Conservation (phyloP, 192 early-diverging fungal species). For the Cetraspora pellucida region DNA sequence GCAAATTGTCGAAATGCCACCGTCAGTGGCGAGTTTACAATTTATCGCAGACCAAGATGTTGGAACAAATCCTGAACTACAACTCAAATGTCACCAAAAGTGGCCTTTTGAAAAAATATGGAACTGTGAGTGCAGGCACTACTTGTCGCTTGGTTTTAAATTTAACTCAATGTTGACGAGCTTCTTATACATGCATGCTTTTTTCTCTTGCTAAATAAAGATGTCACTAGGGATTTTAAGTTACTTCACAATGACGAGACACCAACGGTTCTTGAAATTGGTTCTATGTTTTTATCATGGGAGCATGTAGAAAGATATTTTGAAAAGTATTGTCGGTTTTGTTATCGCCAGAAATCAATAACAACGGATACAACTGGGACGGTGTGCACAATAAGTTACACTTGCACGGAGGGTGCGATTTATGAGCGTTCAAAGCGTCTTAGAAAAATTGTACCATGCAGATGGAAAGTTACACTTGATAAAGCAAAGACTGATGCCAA, state of each 20-base stretch:
- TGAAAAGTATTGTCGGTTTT: neutral
- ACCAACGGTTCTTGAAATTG: constrained; percentile 8
- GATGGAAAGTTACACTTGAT: constrained; percentile 8
- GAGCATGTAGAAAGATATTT: constrained; percentile 12
- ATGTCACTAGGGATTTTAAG: neutral
- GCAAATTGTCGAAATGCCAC: constrained; percentile 15
- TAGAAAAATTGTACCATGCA: neutral
- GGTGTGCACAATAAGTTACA: neutral
- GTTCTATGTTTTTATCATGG: neutral
- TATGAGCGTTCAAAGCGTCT: too few relatives aligned
- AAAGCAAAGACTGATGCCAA: neutral
- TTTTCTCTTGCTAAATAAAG: neutral
- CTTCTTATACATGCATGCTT: too few relatives aligned
- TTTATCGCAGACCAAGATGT: neutral
- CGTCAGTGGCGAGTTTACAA: neutral
- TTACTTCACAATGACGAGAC: neutral
- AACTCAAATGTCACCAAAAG: neutral
- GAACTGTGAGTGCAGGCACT: constrained; percentile 14
- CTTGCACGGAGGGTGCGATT: neutral
- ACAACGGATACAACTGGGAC: neutral
- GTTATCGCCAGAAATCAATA: neutral
- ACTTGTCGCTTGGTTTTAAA: neutral
- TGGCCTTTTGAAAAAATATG: constrained; percentile 21
- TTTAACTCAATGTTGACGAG: neutral
- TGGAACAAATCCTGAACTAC: constrained; percentile 11